Percentiles rank a stretch among this genome's conserved stretches.
Evolutionary conservation across 768 basidiomycete genomes (phyloP).

Genomic region (Pisolithus orientalis): DNA sequence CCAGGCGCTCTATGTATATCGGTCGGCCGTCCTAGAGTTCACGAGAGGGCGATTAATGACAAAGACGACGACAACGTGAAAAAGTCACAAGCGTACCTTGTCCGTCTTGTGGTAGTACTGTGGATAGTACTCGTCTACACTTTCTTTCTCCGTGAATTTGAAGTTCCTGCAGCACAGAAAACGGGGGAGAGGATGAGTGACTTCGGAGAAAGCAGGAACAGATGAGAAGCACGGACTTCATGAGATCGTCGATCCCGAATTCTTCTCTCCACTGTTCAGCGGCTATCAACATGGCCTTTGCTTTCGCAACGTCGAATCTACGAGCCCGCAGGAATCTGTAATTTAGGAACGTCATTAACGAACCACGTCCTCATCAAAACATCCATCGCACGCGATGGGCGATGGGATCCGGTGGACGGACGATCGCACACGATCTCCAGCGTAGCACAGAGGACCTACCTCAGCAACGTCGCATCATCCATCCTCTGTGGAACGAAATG

Average conservation of each 20-base stretch:
- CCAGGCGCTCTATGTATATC: conserved; percentile 90
- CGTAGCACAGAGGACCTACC: conserved; percentile 33
- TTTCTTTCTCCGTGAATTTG: conserved; percentile 73
- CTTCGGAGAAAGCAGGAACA: background rate
- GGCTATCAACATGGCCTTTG: conserved; percentile 78
- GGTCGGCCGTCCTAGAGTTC: conserved; percentile 80
- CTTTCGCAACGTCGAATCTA: conserved; percentile 79
- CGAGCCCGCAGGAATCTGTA: conserved; percentile 85
- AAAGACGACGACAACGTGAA: background rate
- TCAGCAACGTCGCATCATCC: conserved; percentile 64
- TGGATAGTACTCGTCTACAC: conserved; percentile 90
- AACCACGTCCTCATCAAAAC: background rate
- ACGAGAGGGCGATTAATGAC: too few relatives aligned
- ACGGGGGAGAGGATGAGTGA: background rate
- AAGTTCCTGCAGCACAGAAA: conserved; percentile 51
- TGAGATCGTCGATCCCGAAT: conserved; percentile 72
- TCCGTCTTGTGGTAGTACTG: conserved; percentile 96
- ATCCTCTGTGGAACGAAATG: conserved; percentile 57
- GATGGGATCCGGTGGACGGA: background rate
- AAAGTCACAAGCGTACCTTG: conserved; percentile 45
- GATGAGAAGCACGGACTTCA: conserved; percentile 39
- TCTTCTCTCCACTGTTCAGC: conserved; percentile 89
- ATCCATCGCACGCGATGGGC: conserved; percentile 12
- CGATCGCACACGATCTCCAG: background rate
- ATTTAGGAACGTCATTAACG: background rate